Evolutionary conservation across 2,329 filamentous ascomycete species (phyloP).

Genomic region (Paecilomyces variotii): DNA sequence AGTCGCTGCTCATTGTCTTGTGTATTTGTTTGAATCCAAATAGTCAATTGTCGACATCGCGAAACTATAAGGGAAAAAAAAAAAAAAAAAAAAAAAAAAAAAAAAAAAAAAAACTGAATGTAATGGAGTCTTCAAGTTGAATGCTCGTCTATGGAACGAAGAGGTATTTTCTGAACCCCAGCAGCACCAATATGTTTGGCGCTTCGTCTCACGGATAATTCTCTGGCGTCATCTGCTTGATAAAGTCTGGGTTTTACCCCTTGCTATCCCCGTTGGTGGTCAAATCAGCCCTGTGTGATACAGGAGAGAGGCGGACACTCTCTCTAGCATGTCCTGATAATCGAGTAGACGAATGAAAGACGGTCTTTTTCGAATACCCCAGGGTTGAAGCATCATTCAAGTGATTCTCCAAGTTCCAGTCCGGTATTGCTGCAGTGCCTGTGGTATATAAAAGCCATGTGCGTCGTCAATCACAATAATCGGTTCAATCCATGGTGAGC

Average conservation of each 20-base stretch:
- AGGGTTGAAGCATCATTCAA: neutral
- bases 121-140: too few relatives aligned
- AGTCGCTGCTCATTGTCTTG: too few relatives aligned
- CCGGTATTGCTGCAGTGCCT: neutral
- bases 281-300: neutral
- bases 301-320: neutral
- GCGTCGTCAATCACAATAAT: neutral
- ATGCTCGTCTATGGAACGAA: too few relatives aligned
- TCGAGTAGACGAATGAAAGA: neutral
- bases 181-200: neutral
- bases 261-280: neutral
- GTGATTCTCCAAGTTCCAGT: neutral
- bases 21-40: too few relatives aligned
- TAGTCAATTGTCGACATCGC: too few relatives aligned
- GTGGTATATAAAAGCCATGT: neutral
- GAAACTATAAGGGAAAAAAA: neutral
- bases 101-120: too few relatives aligned
- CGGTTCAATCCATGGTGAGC: neutral
- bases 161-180: neutral
- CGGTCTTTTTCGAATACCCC: neutral
- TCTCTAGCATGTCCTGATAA: neutral
- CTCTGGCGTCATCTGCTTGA: neutral
- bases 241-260: neutral
- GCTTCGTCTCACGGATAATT: neutral
- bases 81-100: neutral